Evolutionary conservation across 2,329 filamentous ascomycete genomes (phyloP).

Genomic region (Trichoderma sp.): DNA sequence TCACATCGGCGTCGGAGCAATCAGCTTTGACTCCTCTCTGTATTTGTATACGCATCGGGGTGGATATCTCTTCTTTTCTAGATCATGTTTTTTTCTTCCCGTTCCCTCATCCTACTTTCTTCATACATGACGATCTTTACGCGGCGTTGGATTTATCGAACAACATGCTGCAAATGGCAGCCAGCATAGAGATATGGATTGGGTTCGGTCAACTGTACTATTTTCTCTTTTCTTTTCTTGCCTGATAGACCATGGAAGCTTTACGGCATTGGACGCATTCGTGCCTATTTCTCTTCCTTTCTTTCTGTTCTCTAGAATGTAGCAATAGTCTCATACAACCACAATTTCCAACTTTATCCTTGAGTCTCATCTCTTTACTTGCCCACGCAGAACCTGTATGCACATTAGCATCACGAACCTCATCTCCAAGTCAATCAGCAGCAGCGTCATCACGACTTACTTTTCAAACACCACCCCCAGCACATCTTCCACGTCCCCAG

Average conservation of each 20-base stretch:
- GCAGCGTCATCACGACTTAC: slow-evolving; percentile 55
- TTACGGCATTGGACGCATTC: slow-evolving; percentile 24
- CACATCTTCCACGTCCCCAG: slow-evolving; percentile 91
- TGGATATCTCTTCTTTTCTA: not conserved
- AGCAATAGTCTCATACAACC: slow-evolving; percentile 22
- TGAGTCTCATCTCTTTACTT: slow-evolving; percentile 39
- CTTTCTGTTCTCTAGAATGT: slow-evolving; percentile 26
- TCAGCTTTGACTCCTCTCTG: not conserved
- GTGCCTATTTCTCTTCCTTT: slow-evolving; percentile 28
- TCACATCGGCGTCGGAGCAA: not conserved
- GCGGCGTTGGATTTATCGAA: slow-evolving; percentile 16
- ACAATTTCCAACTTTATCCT: not conserved
- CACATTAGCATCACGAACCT: slow-evolving; percentile 6
- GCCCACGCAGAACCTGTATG: slow-evolving; percentile 50
- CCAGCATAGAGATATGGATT: slow-evolving; percentile 11
- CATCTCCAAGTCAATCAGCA: not conserved
- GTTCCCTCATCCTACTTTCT: not conserved
- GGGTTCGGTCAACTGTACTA: slow-evolving; percentile 15
- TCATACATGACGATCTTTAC: slow-evolving; percentile 12
- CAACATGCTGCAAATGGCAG: slow-evolving; percentile 18
- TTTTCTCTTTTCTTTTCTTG: not conserved
- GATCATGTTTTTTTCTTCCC: not conserved
- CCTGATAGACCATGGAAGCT: slow-evolving; percentile 10
- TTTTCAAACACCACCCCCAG: slow-evolving; percentile 97
- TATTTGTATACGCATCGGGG: slow-evolving; percentile 20